These are phyloP conservation scores for Haplosporangium gracile DNA, from an alignment of 192 early-diverging fungal genomes.

Conservation along the genomic window DNA sequence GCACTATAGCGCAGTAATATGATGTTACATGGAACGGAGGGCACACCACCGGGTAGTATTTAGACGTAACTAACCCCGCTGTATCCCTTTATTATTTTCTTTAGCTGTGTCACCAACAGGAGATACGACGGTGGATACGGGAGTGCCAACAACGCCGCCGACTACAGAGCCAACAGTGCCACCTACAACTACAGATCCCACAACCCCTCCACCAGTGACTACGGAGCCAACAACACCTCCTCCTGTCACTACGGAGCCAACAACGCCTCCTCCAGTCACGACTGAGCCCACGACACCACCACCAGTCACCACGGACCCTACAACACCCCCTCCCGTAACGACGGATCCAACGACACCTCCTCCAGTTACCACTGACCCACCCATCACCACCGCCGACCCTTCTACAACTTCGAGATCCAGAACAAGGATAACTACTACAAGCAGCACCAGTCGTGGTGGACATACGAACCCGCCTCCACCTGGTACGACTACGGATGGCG, in stretches of 20 bases:
- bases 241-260: neutral
- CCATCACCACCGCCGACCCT: neutral
- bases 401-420: neutral
- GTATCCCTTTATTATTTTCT: neutral
- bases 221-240: neutral
- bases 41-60: neutral
- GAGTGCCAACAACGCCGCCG: neutral
- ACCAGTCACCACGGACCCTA: neutral
- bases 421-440: neutral
- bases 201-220: neutral
- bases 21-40: neutral
- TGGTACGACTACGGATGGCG: neutral
- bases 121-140: neutral
- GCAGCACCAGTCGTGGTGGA: neutral
- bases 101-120: neutral
- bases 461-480: neutral
- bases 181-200: neutral
- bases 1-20: neutral
- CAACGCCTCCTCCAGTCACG: neutral
- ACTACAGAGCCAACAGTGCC: conserved; percentile 3
- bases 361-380: neutral
- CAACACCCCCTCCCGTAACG: neutral
- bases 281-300: neutral
- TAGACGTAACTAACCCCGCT: neutral
- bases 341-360: neutral